A percentile compares a stretch with the other conserved stretches of the same genome.
phyloP scores from a whole-genome alignment of 164 flowering plant species.

The Echeveria elegans region DNA sequence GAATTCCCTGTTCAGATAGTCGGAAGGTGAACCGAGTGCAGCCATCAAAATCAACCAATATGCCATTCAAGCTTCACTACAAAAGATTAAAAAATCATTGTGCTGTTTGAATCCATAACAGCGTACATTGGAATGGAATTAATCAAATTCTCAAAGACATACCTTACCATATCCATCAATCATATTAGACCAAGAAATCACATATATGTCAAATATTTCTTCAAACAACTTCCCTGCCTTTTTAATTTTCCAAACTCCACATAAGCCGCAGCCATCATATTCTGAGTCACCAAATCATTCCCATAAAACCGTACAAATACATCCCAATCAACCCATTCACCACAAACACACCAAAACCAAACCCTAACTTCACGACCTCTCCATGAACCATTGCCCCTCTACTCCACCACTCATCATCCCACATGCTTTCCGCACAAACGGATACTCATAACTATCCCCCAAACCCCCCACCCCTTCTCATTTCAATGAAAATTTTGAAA shows the following conservation, averaged over 20 bases:
- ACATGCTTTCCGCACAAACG: conserved; percentile 12
- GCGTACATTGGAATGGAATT: neutral
- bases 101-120: neutral
- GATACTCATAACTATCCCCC: conserved; percentile 12
- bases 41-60: too few relatives aligned
- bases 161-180: conserved; percentile 4
- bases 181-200: neutral
- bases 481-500: conserved; percentile 4
- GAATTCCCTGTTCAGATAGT: too few relatives aligned
- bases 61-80: neutral
- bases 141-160: conserved; percentile 16
- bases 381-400: conserved; percentile 13
- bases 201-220: conserved; percentile 14
- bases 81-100: too few relatives aligned
- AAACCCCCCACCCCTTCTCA: conserved; percentile 3
- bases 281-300: conserved; percentile 15
- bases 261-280: conserved; percentile 10
- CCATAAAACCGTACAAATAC: conserved; percentile 10
- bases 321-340: conserved; percentile 14
- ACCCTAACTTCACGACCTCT: conserved; percentile 14
- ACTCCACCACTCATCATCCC: neutral
- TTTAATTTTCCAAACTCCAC: conserved; percentile 4
- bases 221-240: conserved; percentile 1
- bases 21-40: too few relatives aligned
- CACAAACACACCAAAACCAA: conserved; percentile 12